Evolutionary conservation across 2,329 filamentous ascomycete species (phyloP).

Genomic region (Penicillium sp.): DNA sequence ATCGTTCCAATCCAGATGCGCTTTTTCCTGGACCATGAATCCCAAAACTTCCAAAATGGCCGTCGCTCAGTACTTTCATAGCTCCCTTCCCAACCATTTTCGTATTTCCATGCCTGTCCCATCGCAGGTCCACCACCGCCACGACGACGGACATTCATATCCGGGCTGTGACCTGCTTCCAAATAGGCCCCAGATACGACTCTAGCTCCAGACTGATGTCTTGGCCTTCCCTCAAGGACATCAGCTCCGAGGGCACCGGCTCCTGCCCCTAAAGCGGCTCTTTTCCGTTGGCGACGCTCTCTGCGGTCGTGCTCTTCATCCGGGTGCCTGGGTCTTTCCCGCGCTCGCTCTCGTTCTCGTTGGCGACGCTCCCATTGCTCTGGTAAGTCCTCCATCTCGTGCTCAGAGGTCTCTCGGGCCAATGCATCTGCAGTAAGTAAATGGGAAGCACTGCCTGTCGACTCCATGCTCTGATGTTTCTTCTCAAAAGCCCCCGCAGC

Average conservation of each 20-base stretch:
- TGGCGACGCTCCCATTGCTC: not conserved
- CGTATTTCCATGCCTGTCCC: constrained; percentile 55
- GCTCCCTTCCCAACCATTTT: constrained; percentile 29
- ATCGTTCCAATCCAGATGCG: constrained; percentile 55
- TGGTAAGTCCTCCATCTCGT: constrained; percentile 51
- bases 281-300: constrained; percentile 27
- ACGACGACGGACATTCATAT: constrained; percentile 50
- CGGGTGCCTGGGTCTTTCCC: constrained; percentile 44
- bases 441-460: constrained; percentile 44
- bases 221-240: constrained; percentile 31
- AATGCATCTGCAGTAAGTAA: constrained; percentile 58
- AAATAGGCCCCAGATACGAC: constrained; percentile 70
- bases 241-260: constrained; percentile 15
- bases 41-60: constrained; percentile 38
- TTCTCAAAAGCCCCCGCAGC: constrained; percentile 19
- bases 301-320: constrained; percentile 18
- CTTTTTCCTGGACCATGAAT: constrained; percentile 36
- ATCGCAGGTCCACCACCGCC: constrained; percentile 32
- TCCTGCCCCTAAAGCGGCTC: constrained; percentile 21
- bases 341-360: constrained; percentile 7
- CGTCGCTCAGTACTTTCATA: constrained; percentile 32
- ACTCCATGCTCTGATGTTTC: constrained; percentile 45
- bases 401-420: constrained; percentile 65
- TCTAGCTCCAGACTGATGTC: constrained; percentile 55
- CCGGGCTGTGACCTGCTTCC: constrained; percentile 62